Evolutionary conservation across 176 grass and related monocot species (phyloP).

Genomic region (Phoenix dactylifera): DNA sequence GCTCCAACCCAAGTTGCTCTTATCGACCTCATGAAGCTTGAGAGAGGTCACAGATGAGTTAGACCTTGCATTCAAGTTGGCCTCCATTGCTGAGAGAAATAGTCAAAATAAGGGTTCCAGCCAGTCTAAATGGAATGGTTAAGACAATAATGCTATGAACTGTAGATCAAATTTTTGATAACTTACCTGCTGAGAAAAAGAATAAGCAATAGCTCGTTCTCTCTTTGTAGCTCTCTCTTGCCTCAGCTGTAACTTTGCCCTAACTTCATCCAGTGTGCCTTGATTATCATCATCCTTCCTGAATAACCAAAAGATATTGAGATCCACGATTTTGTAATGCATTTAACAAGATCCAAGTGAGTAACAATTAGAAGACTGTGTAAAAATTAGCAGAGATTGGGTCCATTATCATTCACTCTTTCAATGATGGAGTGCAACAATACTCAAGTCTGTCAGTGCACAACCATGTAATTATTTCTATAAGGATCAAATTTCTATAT

Average conservation of each 20-base stretch:
- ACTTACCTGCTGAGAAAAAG: constrained; percentile 54
- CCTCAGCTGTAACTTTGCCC: constrained; percentile 64
- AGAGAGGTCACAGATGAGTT: constrained; percentile 33
- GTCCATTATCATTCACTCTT: too few species aligned
- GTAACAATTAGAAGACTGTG: too few species aligned
- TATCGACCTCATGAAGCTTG: constrained; percentile 29
- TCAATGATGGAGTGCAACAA: too few species aligned
- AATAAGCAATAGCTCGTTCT: constrained; percentile 65
- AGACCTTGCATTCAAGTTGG: constrained; percentile 27
- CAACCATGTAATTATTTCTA: too few species aligned
- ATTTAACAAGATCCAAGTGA: too few species aligned
- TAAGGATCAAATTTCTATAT: too few species aligned
- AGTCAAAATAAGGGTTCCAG: background rate
- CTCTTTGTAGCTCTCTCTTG: constrained; percentile 66
- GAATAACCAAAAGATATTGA: constrained; percentile 10
- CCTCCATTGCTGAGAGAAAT: constrained; percentile 36
- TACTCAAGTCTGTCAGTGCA: too few species aligned
- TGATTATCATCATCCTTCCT: constrained; percentile 78
- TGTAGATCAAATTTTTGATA: too few species aligned
- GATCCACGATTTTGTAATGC: too few species aligned
- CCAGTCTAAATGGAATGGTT: too few species aligned
- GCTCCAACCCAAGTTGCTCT: constrained; percentile 28
- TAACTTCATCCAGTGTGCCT: constrained; percentile 58
- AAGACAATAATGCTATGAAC: too few species aligned
- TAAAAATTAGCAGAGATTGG: too few species aligned